phyloP scores from a whole-genome alignment of 208 protist species.

The Trichomonas vaginalis region DNA sequence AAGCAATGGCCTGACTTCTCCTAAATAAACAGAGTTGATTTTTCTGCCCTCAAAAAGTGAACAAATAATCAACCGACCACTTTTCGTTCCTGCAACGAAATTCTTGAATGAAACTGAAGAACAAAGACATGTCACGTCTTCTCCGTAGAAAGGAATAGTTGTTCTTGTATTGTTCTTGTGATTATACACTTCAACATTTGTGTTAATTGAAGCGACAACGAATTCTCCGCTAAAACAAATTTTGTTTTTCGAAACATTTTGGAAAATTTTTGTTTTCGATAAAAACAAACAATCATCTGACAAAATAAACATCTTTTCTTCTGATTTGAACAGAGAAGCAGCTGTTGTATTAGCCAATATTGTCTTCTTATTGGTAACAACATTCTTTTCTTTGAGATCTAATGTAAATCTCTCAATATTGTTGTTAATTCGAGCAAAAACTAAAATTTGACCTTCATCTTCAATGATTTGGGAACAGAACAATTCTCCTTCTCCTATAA shows the following conservation, averaged over 20 bases:
- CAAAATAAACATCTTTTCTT: neutral
- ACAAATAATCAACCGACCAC: neutral
- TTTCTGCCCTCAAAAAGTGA: neutral
- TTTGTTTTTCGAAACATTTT: neutral
- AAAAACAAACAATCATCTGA: neutral
- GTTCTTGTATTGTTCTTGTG: neutral
- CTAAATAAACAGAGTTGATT: neutral
- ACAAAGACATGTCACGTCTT: neutral
- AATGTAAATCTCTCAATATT: neutral
- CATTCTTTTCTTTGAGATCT: neutral
- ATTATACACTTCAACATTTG: neutral
- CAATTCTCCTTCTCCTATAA: neutral
- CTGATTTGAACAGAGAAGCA: neutral
- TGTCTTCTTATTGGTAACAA: neutral
- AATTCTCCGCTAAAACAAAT: neutral
- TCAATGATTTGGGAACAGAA: neutral
- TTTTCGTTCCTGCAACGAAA: neutral
- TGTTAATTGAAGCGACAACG: neutral
- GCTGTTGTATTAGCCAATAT: neutral
- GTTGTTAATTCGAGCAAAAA: neutral
- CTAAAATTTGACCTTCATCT: neutral
- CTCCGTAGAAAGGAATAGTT: neutral
- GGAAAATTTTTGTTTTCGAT: neutral
- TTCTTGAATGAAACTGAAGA: neutral
- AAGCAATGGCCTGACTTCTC: neutral